A percentile compares a stretch with the other conserved stretches of the same genome.
These are phyloP conservation scores for Leptographium procerum DNA, from an alignment of 2,329 filamentous ascomycete species.

Conservation along the genomic window DNA sequence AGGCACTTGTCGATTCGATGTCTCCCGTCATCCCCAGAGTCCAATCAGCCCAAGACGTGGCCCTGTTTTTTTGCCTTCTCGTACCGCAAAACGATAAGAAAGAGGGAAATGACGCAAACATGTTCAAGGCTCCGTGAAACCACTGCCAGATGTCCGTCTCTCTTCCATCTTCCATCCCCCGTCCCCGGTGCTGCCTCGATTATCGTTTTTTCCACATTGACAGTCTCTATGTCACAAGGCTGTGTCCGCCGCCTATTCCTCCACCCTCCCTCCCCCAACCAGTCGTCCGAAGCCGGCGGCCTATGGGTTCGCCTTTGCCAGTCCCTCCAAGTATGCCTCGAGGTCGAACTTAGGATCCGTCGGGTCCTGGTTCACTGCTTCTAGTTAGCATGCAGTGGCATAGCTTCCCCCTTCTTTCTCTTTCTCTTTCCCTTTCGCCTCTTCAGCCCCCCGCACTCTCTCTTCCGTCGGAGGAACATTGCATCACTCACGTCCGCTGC, in stretches of 20 bases:
- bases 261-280: not conserved
- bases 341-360: constrained; percentile 87
- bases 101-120: not conserved
- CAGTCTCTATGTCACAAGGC: not conserved
- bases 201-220: constrained; percentile 3
- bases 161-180: not conserved
- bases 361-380: constrained; percentile 40
- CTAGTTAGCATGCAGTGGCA: not conserved
- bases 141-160: not conserved
- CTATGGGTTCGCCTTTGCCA: constrained; percentile 43
- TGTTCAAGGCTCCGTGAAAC: not conserved
- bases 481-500: constrained; percentile 22
- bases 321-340: constrained; percentile 65
- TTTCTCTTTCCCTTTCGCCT: constrained; percentile 1
- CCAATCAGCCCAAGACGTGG: no score
- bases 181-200: not conserved
- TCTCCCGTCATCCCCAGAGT: not conserved
- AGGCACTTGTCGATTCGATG: not conserved
- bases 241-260: not conserved
- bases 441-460: constrained; percentile 15
- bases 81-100: not conserved
- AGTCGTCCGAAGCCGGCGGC: not conserved
- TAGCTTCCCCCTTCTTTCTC: not conserved
- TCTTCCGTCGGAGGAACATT: no score
- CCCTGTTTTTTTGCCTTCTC: no score